Conservation (phyloP, 306 rosid species). For the Inga laurina region DNA sequence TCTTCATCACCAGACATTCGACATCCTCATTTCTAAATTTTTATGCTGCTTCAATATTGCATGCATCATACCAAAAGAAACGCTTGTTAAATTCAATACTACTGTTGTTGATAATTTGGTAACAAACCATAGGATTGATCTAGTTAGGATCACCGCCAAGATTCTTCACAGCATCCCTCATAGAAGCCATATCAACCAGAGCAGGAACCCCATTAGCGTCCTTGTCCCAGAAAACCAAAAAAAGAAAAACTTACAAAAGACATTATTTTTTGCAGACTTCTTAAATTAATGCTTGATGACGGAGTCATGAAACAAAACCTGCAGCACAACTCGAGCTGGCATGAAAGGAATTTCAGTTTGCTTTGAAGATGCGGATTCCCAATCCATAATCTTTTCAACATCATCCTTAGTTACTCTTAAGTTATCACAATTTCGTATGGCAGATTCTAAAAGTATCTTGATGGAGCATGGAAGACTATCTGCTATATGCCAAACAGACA, state of each 20-base stretch:
- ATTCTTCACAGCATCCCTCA: slow-evolving; percentile 96
- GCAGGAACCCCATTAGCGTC: slow-evolving; percentile 96
- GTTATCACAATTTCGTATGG: slow-evolving; percentile 86
- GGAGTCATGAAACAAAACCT: slow-evolving; percentile 46
- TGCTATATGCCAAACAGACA: slow-evolving; percentile 32
- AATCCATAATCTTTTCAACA: slow-evolving; percentile 87
- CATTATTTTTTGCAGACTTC: background rate
- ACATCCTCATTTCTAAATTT: background rate
- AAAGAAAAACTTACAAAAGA: background rate
- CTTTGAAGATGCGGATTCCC: slow-evolving; percentile 72
- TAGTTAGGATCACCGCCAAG: slow-evolving; percentile 90
- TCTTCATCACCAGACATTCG: background rate
- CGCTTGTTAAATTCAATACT: too few species aligned
- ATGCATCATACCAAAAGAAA: background rate
- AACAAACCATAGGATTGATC: slow-evolving; percentile 82
- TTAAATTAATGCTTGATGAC: background rate
- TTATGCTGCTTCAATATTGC: background rate
- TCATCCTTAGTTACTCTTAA: slow-evolving; percentile 91
- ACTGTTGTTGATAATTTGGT: background rate
- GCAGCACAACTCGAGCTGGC: slow-evolving; percentile 94
- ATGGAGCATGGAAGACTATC: slow-evolving; percentile 84
- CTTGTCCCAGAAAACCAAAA: slow-evolving; percentile 34
- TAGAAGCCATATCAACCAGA: slow-evolving; percentile 91
- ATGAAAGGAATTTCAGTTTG: slow-evolving; percentile 95
- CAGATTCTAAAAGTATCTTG: slow-evolving; percentile 73